Base-by-base conservation (phyloP, 495 filamentous ascomycete species). In the Astrothelium subdiscretum region DNA sequence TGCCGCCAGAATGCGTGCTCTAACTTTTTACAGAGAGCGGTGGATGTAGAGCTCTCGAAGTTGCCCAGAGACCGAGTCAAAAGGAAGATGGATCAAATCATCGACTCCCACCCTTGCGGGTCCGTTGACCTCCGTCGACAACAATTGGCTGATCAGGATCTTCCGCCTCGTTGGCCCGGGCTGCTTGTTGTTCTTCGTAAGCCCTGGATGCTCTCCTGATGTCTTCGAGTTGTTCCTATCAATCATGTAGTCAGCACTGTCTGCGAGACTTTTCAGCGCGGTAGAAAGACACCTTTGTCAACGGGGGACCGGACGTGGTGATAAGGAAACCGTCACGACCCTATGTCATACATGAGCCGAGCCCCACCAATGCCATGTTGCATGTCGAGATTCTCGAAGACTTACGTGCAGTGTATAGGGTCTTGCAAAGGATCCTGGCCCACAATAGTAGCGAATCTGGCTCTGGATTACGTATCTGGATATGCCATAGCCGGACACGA, bases 301-400 rank as follows among this genome's bases (percentile, higher is more conserved):
- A 65, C 27, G 69, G 65, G 32, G 65, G 65, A 13, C 69, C 71
- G 1, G 65, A 43, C 12, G 67, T 73, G 26, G 71, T 73, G 31
- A 73, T 66, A 8, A 73, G 67, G 59, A 73, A 73, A 11, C 71
- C 71, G 64, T 73, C 71, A 11, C 71, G 63, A 3, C 71, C 71
- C 71, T 73, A 57, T 13, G 42, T 2, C 13, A 26, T 22, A 20
- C 42, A 57, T 70, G 61, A 70, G 62, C 60, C 51, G 57, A 5
- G 22, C 15, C 20, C n/a, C 48, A 54, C 6, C 48, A 54, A 3
- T 54, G n/a, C 26, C 11, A 26, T 15, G 10, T 32, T 48, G 20
- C 32, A n/a, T 24, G n/a, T 54, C 42, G 20, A 32, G 24, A 59
- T 58, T 58, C 20, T 32, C 31, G 13, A 62, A 0, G 22, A 29